phyloP scores from a whole-genome alignment of 805 yeast genomes.

The Kazachstania africana region DNA sequence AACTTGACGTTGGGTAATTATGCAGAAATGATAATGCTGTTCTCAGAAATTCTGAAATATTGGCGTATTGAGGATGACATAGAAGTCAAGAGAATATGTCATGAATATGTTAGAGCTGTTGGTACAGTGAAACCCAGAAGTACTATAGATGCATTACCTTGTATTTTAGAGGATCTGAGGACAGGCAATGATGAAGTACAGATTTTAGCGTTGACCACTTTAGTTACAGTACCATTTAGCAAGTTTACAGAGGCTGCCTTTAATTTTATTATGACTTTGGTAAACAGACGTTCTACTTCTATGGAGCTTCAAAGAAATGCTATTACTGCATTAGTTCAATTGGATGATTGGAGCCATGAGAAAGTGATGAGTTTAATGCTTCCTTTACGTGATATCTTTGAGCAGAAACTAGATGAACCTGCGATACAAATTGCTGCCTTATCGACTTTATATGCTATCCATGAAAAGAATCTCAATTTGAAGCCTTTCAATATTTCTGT shows the following conservation, averaged over 20 bases:
- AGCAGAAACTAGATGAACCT: constrained; percentile 41
- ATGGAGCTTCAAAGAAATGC: constrained; percentile 59
- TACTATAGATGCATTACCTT: constrained; percentile 44
- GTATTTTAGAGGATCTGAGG: constrained; percentile 40
- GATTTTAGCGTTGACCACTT: constrained; percentile 51
- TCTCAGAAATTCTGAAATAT: constrained; percentile 50
- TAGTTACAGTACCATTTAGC: constrained; percentile 45
- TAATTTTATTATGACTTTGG: constrained; percentile 24
- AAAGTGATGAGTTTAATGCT: constrained; percentile 38
- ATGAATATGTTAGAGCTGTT: constrained; percentile 51
- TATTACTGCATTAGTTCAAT: constrained; percentile 53
- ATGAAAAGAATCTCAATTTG: constrained; percentile 32
- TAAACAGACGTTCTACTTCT: constrained; percentile 35
- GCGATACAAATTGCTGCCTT: constrained; percentile 62
- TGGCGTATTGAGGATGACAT: constrained; percentile 46
- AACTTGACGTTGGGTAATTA: constrained; percentile 70
- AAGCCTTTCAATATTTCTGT: constrained; percentile 29
- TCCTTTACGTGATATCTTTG: constrained; percentile 15
- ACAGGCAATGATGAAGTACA: constrained; percentile 38
- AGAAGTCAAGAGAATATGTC: constrained; percentile 62
- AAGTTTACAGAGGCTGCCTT: constrained; percentile 40
- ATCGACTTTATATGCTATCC: constrained; percentile 52
- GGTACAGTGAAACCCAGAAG: constrained; percentile 46
- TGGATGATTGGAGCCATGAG: constrained; percentile 44
- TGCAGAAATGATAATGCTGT: constrained; percentile 55